Evolutionary conservation across 208 protist genomes (phyloP).

Genomic region (Leishmania gerbilli): DNA sequence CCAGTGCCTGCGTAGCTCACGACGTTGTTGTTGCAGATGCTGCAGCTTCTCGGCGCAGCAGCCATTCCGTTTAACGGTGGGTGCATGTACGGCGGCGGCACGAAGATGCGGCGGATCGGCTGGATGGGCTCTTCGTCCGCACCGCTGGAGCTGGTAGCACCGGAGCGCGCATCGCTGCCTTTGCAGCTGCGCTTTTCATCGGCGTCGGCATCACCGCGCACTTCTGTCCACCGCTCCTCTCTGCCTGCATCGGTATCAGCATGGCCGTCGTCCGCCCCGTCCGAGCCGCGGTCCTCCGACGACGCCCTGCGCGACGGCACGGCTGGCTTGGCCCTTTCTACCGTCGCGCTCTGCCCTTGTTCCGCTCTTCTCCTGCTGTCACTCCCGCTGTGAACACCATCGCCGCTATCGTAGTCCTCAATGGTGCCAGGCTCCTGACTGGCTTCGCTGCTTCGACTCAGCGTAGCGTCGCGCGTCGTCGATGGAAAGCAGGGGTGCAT

Average conservation of each 20-base stretch:
- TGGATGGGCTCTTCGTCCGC: slow-evolving; percentile 36
- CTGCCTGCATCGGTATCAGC: not conserved
- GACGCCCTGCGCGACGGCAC: not conserved
- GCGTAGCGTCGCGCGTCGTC: not conserved
- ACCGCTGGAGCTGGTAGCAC: not conserved
- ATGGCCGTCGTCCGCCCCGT: not conserved
- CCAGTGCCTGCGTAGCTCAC: not conserved
- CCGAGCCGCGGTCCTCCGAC: not conserved
- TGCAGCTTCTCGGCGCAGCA: not conserved
- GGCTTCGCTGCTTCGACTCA: not conserved
- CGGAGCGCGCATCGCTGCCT: not conserved
- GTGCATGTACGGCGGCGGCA: slow-evolving; percentile 16
- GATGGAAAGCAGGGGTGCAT: not conserved
- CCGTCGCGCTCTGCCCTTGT: not conserved
- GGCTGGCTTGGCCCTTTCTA: not conserved
- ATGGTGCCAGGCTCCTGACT: not conserved
- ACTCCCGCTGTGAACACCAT: not conserved
- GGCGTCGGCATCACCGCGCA: not conserved
- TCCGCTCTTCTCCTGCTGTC: not conserved
- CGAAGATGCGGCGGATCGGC: slow-evolving; percentile 31
- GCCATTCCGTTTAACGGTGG: not conserved
- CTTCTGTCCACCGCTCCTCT: not conserved
- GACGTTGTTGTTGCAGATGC: not conserved
- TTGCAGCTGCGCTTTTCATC: slow-evolving; percentile 4
- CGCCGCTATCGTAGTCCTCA: not conserved